Percentiles rank a stretch among this genome's conserved stretches.
These are phyloP conservation scores for Raffaelea ambrosiae DNA, from an alignment of 2,329 filamentous ascomycete species.

Conservation along the genomic window DNA sequence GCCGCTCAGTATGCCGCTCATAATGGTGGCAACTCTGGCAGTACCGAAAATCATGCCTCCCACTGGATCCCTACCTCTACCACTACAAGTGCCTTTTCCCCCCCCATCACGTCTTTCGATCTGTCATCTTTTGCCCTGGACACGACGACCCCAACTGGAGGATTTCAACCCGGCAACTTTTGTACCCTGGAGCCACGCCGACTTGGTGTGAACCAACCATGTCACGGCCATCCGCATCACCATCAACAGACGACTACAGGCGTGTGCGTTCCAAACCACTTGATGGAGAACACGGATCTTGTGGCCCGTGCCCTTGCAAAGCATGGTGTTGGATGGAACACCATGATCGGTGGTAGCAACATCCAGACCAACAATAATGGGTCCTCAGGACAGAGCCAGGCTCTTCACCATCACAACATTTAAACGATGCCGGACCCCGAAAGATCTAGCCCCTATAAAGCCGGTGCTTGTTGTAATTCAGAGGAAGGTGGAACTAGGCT, in stretches of 20 bases:
- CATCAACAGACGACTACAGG: no score
- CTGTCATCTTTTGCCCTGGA: no score
- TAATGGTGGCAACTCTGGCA: not conserved
- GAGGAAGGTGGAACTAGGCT: no score
- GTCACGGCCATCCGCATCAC: no score
- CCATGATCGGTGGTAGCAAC: conserved; percentile 1
- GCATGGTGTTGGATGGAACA: conserved; percentile 4
- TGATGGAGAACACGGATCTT: not conserved
- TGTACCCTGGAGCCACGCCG: no score
- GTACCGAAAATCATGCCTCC: conserved; percentile 2
- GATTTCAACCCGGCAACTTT: no score
- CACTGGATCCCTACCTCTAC: not conserved
- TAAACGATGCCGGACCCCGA: not conserved
- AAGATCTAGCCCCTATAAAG: no score
- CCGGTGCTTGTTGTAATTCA: no score
- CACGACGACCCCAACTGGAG: no score
- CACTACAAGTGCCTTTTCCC: not conserved
- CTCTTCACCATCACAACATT: not conserved
- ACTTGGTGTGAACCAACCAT: no score
- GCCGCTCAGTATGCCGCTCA: not conserved
- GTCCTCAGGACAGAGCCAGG: not conserved
- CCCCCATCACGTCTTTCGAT: not conserved
- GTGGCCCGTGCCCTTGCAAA: conserved; percentile 2
- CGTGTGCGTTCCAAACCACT: no score
- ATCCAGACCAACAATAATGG: not conserved